Conservation (phyloP, 805 yeast species). For the Metschnikowia lunata region DNA sequence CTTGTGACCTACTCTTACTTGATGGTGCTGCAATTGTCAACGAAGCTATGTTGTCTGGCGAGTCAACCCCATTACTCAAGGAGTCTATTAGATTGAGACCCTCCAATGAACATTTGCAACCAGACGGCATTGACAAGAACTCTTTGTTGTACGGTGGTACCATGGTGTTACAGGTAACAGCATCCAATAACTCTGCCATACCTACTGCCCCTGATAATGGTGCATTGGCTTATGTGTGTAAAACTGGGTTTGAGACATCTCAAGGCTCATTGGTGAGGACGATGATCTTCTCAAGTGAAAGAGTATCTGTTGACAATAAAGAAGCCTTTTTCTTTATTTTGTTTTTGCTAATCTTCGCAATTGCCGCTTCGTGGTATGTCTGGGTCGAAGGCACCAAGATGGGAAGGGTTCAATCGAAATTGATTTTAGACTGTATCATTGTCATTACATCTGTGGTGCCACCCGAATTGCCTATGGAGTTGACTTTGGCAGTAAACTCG, state of each 20-base stretch:
- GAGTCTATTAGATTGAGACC: slow-evolving; percentile 89
- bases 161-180: slow-evolving; percentile 84
- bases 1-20: slow-evolving; percentile 83
- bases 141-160: slow-evolving; percentile 94
- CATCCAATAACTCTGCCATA: slow-evolving; percentile 49
- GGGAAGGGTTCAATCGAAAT: slow-evolving; percentile 93
- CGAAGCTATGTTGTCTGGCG: slow-evolving; percentile 99
- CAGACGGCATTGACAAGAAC: slow-evolving; percentile 85
- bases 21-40: slow-evolving; percentile 94
- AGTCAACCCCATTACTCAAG: slow-evolving; percentile 92
- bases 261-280: slow-evolving; percentile 97
- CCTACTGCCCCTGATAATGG: slow-evolving; percentile 85
- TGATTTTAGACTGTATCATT: slow-evolving; percentile 90
- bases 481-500: slow-evolving; percentile 95
- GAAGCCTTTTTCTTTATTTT: too few relatives aligned
- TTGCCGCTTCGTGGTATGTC: slow-evolving; percentile 95
- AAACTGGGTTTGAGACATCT: slow-evolving; percentile 97
- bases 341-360: slow-evolving; percentile 84
- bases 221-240: slow-evolving; percentile 82
- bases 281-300: too few relatives aligned
- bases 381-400: slow-evolving; percentile 96
- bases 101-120: slow-evolving; percentile 56
- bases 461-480: slow-evolving; percentile 98
- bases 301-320: too few relatives aligned
- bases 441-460: slow-evolving; percentile 98